These are phyloP conservation scores for Aureobasidium sp. DNA, from an alignment of 2,329 filamentous ascomycete genomes.

Conservation along the genomic window DNA sequence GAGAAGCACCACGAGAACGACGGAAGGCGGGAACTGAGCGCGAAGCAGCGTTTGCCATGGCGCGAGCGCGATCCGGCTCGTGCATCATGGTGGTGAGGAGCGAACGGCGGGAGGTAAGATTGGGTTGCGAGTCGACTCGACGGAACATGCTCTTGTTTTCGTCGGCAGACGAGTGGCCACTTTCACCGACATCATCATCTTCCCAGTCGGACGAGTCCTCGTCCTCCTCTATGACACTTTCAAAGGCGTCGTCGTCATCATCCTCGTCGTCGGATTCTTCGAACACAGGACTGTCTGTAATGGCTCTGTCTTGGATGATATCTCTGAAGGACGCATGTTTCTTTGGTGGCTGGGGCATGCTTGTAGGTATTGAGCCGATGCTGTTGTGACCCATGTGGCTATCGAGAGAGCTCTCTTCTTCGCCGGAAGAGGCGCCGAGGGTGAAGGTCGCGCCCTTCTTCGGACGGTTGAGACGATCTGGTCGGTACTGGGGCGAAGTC, in stretches of 20 bases:
- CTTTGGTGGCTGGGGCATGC: slow-evolving; percentile 49
- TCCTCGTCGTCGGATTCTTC: slow-evolving; percentile 53
- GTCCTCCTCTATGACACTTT: slow-evolving; percentile 66
- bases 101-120: slow-evolving; percentile 78
- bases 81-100: slow-evolving; percentile 85
- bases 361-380: slow-evolving; percentile 50
- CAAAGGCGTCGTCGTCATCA: slow-evolving; percentile 57
- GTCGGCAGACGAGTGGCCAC: slow-evolving; percentile 67
- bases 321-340: slow-evolving; percentile 81
- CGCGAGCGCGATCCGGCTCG: slow-evolving; percentile 65
- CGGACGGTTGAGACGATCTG: background rate
- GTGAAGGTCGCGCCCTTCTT: slow-evolving; percentile 63
- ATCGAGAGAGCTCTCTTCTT: slow-evolving; percentile 73
- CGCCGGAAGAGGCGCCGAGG: slow-evolving; percentile 71
- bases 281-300: slow-evolving; percentile 54
- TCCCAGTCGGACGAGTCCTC: slow-evolving; percentile 47
- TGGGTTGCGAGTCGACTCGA: slow-evolving; percentile 79
- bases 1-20: slow-evolving; percentile 59
- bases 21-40: slow-evolving; percentile 48
- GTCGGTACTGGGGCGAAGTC: slow-evolving; percentile 31
- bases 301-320: slow-evolving; percentile 62
- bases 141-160: slow-evolving; percentile 78
- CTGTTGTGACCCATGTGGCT: slow-evolving; percentile 49
- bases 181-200: slow-evolving; percentile 57
- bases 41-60: slow-evolving; percentile 60